Conservation (phyloP, 2,329 filamentous ascomycete genomes). For the Byssothecium circinans region DNA sequence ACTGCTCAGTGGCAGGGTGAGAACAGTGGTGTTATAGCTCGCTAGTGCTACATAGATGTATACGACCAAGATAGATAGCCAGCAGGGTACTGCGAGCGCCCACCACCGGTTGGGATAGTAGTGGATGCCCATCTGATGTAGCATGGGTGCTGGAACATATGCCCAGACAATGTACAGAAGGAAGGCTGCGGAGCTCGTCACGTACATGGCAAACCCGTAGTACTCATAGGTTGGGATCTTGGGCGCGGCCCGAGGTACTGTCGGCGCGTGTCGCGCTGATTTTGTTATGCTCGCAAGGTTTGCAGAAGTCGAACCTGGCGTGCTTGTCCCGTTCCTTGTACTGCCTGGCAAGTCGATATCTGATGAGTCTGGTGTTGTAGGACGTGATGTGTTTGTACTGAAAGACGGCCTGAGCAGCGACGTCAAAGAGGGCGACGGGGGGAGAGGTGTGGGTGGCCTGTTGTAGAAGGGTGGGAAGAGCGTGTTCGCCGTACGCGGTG, state of each 20-base stretch:
- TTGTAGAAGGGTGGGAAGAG: constrained; percentile 92
- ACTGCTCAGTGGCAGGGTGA: constrained; percentile 77
- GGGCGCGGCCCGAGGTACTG: constrained; percentile 80
- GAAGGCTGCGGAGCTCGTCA: constrained; percentile 83
- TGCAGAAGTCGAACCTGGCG: constrained; percentile 52
- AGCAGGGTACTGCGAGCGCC: constrained; percentile 88
- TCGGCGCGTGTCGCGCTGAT: constrained; percentile 61
- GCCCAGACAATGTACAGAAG: constrained; percentile 76
- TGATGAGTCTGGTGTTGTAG: constrained; percentile 88
- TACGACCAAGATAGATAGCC: constrained; percentile 81
- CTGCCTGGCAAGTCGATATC: constrained; percentile 66
- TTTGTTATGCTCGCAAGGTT: constrained; percentile 62
- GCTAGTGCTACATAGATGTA: constrained; percentile 96
- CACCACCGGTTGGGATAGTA: constrained; percentile 99
- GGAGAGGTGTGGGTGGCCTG: constrained; percentile 89
- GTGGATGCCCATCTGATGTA: constrained; percentile 89
- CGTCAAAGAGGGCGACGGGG: constrained; percentile 88
- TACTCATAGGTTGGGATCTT: constrained; percentile 99
- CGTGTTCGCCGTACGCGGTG: constrained; percentile 33
- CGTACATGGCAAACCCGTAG: constrained; percentile 96
- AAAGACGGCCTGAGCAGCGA: constrained; percentile 78
- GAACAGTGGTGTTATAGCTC: constrained; percentile 82
- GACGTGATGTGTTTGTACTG: constrained; percentile 65
- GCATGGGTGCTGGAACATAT: constrained; percentile 86
- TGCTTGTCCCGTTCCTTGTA: constrained; percentile 26